Conservation (phyloP, 768 basidiomycete genomes). For the Phlegmacium glaucopus region DNA sequence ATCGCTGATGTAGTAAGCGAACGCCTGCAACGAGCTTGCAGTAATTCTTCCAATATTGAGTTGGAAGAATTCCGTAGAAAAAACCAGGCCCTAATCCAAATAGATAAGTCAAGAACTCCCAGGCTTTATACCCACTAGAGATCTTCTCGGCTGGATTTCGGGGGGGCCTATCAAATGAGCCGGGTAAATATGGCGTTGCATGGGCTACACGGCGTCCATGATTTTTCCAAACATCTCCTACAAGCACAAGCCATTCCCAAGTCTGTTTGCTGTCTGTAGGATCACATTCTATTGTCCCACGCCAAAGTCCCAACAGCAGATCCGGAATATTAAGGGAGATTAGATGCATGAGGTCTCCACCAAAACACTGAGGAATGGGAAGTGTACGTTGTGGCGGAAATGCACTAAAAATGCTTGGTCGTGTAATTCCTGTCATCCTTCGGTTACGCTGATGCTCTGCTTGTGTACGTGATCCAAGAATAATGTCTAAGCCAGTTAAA, state of each 20-base stretch:
- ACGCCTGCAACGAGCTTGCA: slow-evolving; percentile 28
- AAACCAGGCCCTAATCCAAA: slow-evolving; percentile 32
- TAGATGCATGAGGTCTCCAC: slow-evolving; percentile 42
- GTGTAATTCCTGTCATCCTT: slow-evolving; percentile 27
- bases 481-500: slow-evolving; percentile 2
- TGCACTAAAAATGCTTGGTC: slow-evolving; percentile 33
- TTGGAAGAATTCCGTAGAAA: slow-evolving; percentile 23
- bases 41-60: slow-evolving; percentile 25
- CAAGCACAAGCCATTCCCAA: slow-evolving; percentile 30
- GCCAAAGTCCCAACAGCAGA: slow-evolving; percentile 32
- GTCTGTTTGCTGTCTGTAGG: slow-evolving; percentile 1
- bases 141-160: slow-evolving; percentile 32
- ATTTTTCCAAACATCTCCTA: slow-evolving; percentile 26
- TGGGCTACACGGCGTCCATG: slow-evolving; percentile 15
- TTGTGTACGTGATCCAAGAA: slow-evolving; percentile 12
- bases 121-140: slow-evolving; percentile 33
- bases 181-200: slow-evolving; percentile 18
- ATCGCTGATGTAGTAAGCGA: slow-evolving; percentile 22
- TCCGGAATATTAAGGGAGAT: slow-evolving; percentile 32
- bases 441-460: slow-evolving; percentile 15
- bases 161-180: slow-evolving; percentile 23
- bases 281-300: slow-evolving; percentile 25
- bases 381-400: slow-evolving; percentile 19
- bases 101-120: slow-evolving; percentile 30
- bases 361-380: slow-evolving; percentile 31